Conservation (phyloP, 345 rosid genomes). For the Acer yangbiense region DNA sequence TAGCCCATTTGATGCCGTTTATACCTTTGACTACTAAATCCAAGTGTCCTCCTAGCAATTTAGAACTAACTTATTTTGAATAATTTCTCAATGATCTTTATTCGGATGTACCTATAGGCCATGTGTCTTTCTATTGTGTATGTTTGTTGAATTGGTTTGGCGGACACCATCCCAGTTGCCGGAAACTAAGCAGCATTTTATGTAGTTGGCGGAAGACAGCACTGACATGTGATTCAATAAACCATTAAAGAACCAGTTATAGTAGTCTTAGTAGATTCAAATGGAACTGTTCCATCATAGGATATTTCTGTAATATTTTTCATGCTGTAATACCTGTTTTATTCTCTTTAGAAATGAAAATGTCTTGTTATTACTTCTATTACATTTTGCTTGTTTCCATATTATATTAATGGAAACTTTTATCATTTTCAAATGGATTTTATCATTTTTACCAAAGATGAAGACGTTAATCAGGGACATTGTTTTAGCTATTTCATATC, state of each 20-base stretch:
- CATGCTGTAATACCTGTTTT: neutral
- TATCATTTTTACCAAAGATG: neutral
- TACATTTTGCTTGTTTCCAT: neutral
- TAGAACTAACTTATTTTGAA: neutral
- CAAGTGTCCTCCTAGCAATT: neutral
- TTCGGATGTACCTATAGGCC: neutral
- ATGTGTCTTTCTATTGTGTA: neutral
- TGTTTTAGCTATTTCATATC: neutral
- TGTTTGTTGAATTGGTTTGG: neutral
- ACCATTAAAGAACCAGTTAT: too few species aligned
- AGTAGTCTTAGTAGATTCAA: neutral
- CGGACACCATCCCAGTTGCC: neutral
- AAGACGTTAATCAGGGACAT: neutral
- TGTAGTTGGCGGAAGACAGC: neutral
- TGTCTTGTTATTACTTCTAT: neutral
- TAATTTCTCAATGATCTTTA: neutral
- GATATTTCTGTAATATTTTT: neutral
- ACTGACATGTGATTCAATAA: too few species aligned
- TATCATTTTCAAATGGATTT: neutral
- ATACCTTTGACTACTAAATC: neutral
- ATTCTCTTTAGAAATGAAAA: constrained; percentile 1
- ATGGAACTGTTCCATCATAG: neutral
- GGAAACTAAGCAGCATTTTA: neutral
- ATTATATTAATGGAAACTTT: neutral
- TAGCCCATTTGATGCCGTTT: constrained; percentile 5